phyloP scores from a whole-genome alignment of 148 eudicot genomes.

The Euryodendron excelsum region DNA sequence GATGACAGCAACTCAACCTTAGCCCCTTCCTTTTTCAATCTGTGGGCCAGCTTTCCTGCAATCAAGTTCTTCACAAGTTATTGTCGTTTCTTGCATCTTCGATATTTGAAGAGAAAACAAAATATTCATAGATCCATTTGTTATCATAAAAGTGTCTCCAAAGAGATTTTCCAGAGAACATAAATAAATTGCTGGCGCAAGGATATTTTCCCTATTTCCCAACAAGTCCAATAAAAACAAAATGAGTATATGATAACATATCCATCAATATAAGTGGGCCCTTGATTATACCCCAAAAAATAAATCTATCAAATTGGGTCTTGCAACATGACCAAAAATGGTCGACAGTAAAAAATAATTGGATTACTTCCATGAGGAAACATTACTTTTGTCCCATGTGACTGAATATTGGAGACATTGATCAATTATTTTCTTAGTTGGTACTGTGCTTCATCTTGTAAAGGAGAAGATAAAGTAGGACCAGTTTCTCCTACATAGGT shows the following conservation, averaged over 20 bases:
- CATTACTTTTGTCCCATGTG: neutral
- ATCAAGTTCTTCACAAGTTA: constrained; percentile 14
- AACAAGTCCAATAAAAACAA: too few relatives aligned
- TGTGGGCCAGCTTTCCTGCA: constrained; percentile 92
- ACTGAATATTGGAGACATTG: neutral
- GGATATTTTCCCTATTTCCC: too few relatives aligned
- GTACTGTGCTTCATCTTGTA: neutral
- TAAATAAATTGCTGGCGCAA: neutral
- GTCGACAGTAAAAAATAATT: neutral
- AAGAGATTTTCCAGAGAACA: neutral
- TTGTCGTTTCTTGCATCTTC: constrained; percentile 5
- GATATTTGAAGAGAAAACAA: neutral
- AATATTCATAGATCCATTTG: neutral
- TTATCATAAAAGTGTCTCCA: neutral
- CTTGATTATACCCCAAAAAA: neutral
- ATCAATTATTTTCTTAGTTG: neutral
- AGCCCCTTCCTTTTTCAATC: constrained; percentile 87
- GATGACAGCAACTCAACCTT: constrained; percentile 50
- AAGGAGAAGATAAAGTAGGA: neutral
- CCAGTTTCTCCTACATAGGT: neutral
- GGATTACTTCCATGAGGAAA: neutral
- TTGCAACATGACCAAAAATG: neutral
- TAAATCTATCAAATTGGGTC: neutral
- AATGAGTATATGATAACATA: too few relatives aligned
- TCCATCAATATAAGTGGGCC: too few relatives aligned